phyloP scores from a whole-genome alignment of 2,329 filamentous ascomycete species.

The Colletotrichum sp. region DNA sequence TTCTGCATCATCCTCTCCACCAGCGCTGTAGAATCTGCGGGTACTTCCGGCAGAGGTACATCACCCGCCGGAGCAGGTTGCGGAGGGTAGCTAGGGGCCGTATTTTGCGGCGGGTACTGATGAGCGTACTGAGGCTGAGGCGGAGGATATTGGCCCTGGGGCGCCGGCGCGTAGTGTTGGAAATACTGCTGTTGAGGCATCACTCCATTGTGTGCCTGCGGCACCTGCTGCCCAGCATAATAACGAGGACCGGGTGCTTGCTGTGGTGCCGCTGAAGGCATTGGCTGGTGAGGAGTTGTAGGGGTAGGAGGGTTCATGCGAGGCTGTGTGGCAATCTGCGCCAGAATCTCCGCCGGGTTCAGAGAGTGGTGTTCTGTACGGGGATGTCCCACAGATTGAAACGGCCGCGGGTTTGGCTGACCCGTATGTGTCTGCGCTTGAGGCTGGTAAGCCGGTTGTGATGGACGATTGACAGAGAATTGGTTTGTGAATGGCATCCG shows the following conservation, averaged over 20 bases:
- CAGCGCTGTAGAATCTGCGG: slow-evolving; percentile 51
- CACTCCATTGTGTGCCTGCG: background rate
- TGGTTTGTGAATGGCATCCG: slow-evolving; percentile 16
- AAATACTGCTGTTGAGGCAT: background rate
- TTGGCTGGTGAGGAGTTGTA: background rate
- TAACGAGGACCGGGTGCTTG: background rate
- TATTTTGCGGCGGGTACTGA: background rate
- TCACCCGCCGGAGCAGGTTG: background rate
- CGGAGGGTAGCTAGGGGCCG: background rate
- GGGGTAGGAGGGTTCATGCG: slow-evolving; percentile 17
- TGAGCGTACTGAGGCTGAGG: slow-evolving; percentile 6
- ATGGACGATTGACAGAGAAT: background rate
- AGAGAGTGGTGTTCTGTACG: slow-evolving; percentile 11
- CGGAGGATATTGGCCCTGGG: slow-evolving; percentile 2
- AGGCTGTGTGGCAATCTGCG: slow-evolving; percentile 17
- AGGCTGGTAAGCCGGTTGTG: background rate
- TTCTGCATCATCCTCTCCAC: slow-evolving; percentile 60
- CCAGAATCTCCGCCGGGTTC: slow-evolving; percentile 15
- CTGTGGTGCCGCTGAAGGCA: background rate
- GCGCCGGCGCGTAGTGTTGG: background rate
- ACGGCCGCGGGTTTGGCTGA: background rate
- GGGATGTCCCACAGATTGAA: background rate
- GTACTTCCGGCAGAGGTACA: slow-evolving; percentile 45
- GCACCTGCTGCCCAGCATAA: background rate
- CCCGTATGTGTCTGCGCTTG: background rate